A percentile compares a stretch with the other conserved stretches of the same genome.
Conservation (phyloP, 495 filamentous ascomycete genomes). For the Darksidea phi region DNA sequence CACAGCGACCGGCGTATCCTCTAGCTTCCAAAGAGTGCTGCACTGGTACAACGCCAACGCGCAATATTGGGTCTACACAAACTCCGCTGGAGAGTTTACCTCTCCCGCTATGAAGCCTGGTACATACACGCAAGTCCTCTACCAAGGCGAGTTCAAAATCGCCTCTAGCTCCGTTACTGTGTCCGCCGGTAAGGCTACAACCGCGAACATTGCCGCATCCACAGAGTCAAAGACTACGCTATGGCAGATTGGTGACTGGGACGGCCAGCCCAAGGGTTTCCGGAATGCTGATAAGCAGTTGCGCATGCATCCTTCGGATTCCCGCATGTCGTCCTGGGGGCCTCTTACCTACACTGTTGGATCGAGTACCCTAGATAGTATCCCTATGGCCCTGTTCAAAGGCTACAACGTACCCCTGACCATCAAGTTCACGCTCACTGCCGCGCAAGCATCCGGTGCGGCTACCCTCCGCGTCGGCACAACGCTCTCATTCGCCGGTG, state of each 20-base stretch:
- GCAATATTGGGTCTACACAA: constrained; percentile 63
- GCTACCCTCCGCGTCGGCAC: constrained; percentile 63
- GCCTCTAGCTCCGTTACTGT: constrained; percentile 55
- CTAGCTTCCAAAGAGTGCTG: constrained; percentile 54
- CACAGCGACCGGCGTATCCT: constrained; percentile 51
- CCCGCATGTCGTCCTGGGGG: constrained; percentile 59
- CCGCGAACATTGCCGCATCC: constrained; percentile 54
- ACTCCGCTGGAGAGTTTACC: constrained; percentile 55
- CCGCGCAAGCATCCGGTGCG: constrained; percentile 49
- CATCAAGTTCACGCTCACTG: constrained; percentile 58
- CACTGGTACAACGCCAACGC: constrained; percentile 65
- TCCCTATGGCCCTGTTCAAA: constrained; percentile 69
- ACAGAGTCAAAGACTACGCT: constrained; percentile 51
- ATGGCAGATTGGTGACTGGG: constrained; percentile 64
- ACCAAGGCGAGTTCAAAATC: constrained; percentile 62
- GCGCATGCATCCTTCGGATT: constrained; percentile 65
- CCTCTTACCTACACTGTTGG: constrained; percentile 61
- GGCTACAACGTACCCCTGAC: constrained; percentile 60
- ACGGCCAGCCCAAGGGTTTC: constrained; percentile 65
- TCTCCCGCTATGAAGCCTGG: constrained; percentile 68
- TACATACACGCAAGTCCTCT: constrained; percentile 65
- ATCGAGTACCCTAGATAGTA: constrained; percentile 49
- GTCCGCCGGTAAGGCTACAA: constrained; percentile 53
- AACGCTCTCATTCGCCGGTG: constrained; percentile 61
- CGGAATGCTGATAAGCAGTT: constrained; percentile 63